Evolutionary conservation across 345 rosid species (phyloP), one percentile per base, ranked within the genome.

Genomic region (Eucalyptus guilfoylei): DNA sequence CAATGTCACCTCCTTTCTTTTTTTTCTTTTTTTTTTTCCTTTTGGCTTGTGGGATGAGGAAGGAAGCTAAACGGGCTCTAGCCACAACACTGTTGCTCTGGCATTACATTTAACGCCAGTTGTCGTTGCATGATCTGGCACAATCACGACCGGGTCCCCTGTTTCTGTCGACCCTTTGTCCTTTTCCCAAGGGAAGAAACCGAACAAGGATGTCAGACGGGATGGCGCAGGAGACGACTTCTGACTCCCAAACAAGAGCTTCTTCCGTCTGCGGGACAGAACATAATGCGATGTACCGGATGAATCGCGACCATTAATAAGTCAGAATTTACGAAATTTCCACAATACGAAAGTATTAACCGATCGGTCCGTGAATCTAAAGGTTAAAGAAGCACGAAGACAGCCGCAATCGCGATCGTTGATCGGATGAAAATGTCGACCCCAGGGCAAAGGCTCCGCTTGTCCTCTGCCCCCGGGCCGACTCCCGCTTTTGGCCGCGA

Each of bases 391-490:
- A 12, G 34, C 34, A 13, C 69, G 32, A 62, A 30, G 34, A 13
- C 15, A 60, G 1, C 34, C 4, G 69, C 55, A 15, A 32, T 21
- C 12, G 11, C 60, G 4, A 54, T 7, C 4, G 24, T 54, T 8
- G 60, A 54, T 21, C 60, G 5, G 60, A 54, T 19, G 58, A 21
- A 17, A 8, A 54, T 54, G 58, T 54, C 60, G 60, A 24, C 92
- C 87, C 94, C 94, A 90, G 17, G 16, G 89, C 91, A 92, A 91
- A 94, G 95, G 90, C 91, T 64, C 90, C 44, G 52, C 55, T 86
- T 92, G 97, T 92, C 96, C 89, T 94, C 40, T 91, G 87, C 81
- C 80, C 21, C 80, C 26, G 81, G 45, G 11, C 83, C 88, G 95
- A 13, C 69, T 89, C 89, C 54, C 5, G 85, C 8, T 62, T 90